A percentile compares a stretch with the other conserved stretches of the same genome.
Evolutionary conservation across 1,139 yeast genomes (phyloP).

Genomic region (Hyphopichia buzzinii): DNA sequence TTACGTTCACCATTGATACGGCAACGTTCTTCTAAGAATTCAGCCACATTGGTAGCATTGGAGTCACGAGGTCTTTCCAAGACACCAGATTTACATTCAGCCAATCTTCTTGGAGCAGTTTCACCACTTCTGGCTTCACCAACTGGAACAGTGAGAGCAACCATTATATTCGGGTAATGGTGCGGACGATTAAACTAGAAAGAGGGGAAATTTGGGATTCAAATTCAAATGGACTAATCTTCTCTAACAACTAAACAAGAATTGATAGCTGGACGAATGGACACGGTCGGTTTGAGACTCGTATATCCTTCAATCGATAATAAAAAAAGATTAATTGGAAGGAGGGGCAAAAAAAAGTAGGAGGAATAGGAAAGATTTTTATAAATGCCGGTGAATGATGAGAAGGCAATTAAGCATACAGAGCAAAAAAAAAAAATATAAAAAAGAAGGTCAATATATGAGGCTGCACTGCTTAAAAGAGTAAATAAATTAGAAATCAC

Average conservation of each 20-base stretch:
- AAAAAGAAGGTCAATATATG: too few relatives aligned
- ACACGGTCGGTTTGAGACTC: too few relatives aligned
- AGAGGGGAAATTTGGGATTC: too few relatives aligned
- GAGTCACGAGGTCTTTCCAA: slow-evolving; percentile 57
- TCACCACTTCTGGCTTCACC: slow-evolving; percentile 84
- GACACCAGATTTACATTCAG: slow-evolving; percentile 54
- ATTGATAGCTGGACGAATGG: too few relatives aligned
- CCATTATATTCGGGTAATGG: slow-evolving; percentile 23
- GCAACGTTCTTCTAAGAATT: slow-evolving; percentile 64
- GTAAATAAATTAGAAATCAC: too few relatives aligned
- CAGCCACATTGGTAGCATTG: slow-evolving; percentile 67
- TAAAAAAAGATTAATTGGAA: background rate
- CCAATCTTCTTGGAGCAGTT: slow-evolving; percentile 86
- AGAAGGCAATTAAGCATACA: background rate
- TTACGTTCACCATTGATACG: slow-evolving; percentile 49
- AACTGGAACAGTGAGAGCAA: slow-evolving; percentile 58
- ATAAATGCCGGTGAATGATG: background rate
- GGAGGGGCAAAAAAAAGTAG: background rate
- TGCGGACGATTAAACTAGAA: too few relatives aligned
- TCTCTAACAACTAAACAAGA: too few relatives aligned
- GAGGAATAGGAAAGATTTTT: background rate
- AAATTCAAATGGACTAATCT: too few relatives aligned
- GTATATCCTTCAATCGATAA: too few relatives aligned
- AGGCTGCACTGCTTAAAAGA: background rate
- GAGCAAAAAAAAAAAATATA: background rate